Conservation (phyloP, 1,284 basidiomycete species). For the Exobasidium rhododendri region DNA sequence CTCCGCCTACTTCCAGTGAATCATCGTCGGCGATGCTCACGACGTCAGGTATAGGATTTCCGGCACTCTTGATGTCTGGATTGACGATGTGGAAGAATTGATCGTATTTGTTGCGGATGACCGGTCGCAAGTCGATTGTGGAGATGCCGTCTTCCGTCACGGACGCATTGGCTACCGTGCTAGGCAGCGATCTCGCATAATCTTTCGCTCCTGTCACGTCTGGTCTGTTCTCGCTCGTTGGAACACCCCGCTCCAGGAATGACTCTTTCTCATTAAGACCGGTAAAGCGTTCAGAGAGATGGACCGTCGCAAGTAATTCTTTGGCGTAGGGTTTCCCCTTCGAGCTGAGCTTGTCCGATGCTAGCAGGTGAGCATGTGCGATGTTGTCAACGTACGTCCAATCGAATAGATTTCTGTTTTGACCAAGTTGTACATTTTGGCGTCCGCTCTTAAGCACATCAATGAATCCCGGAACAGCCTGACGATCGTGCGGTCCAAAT, state of each 20-base stretch:
- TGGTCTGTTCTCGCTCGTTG: conserved; percentile 38
- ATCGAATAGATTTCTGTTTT: conserved; percentile 91
- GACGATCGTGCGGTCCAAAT: conserved; percentile 92
- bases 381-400: conserved; percentile 98
- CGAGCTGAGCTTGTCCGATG: conserved; percentile 72
- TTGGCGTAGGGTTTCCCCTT: conserved; percentile 11
- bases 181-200: conserved; percentile 39
- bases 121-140: conserved; percentile 60
- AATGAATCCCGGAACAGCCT: conserved; percentile 76
- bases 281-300: conserved; percentile 21
- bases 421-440: conserved; percentile 88
- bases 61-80: conserved; percentile 31
- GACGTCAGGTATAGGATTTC: conserved; percentile 34
- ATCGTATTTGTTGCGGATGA: conserved; percentile 69
- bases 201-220: conserved; percentile 45
- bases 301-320: conserved; percentile 55
- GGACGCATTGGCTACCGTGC: conserved; percentile 7
- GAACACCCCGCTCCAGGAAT: conserved; percentile 29
- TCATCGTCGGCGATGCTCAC: conserved; percentile 57
- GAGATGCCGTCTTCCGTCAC: conserved; percentile 56
- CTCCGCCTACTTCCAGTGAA: conserved; percentile 76
- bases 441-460: conserved; percentile 74
- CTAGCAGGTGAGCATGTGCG: conserved; percentile 88
- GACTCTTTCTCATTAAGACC: conserved; percentile 27
- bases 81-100: conserved; percentile 57